Percentiles rank a stretch among this genome's conserved stretches.
Conservation (phyloP, 2,329 filamentous ascomycete species). For the Clathrospora elynae region DNA sequence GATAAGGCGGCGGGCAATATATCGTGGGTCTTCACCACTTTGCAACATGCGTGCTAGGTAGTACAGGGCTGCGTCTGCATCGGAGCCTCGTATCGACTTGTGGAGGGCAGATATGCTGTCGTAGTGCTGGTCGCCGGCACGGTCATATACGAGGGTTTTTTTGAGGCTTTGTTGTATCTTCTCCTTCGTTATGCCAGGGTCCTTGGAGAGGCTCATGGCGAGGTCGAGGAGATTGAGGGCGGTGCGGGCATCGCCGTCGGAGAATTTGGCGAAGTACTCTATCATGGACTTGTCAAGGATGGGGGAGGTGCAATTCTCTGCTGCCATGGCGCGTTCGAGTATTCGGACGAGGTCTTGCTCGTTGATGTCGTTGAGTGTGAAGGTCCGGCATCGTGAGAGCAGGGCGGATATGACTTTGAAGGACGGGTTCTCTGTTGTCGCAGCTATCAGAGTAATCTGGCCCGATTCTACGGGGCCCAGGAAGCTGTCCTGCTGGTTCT, state of each 20-base stretch:
- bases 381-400: constrained; percentile 86
- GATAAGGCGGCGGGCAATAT: constrained; percentile 88
- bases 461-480: constrained; percentile 89
- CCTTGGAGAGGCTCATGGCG: constrained; percentile 74
- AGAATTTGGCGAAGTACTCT: constrained; percentile 79
- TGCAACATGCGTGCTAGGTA: constrained; percentile 96
- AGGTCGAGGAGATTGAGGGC: constrained; percentile 91
- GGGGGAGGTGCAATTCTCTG: constrained; percentile 60
- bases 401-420: constrained; percentile 91
- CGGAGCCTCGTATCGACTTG: constrained; percentile 87
- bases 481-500: constrained; percentile 93
- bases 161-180: constrained; percentile 83
- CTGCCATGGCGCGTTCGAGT: constrained; percentile 71
- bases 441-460: constrained; percentile 87
- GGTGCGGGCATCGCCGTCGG: constrained; percentile 90
- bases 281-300: constrained; percentile 80
- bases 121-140: constrained; percentile 94
- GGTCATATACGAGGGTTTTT: constrained; percentile 92
- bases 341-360: constrained; percentile 75
- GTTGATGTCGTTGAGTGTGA: constrained; percentile 78
- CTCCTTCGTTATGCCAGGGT: constrained; percentile 69
- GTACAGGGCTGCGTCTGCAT: constrained; percentile 87
- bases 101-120: constrained; percentile 97
- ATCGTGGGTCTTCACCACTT: constrained; percentile 90
- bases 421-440: constrained; percentile 95